These are phyloP conservation scores for Aspergillus sp. DNA, from an alignment of 2,329 filamentous ascomycete species.

Conservation along the genomic window DNA sequence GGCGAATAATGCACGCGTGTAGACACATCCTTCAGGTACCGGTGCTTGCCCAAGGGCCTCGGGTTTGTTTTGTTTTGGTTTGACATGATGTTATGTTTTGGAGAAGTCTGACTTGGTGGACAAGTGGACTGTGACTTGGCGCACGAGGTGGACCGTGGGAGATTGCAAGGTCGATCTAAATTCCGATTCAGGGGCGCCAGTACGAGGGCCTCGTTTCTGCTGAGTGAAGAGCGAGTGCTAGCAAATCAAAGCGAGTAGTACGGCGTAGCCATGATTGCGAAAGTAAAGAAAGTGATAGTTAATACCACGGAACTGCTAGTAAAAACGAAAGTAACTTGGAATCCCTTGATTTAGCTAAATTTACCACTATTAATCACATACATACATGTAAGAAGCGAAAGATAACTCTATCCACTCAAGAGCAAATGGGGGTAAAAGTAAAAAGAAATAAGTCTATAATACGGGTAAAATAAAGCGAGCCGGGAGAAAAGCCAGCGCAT, in stretches of 20 bases:
- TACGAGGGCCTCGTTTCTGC: too few species aligned
- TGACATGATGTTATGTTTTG: too few species aligned
- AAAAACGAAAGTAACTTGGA: slow-evolving; percentile 14
- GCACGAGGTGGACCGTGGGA: slow-evolving; percentile 39
- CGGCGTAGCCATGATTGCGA: too few species aligned
- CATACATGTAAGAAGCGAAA: slow-evolving; percentile 33
- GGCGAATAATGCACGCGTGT: too few species aligned
- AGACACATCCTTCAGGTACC: too few species aligned
- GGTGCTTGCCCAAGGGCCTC: too few species aligned
- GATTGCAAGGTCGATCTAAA: slow-evolving; percentile 7
- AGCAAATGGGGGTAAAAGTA: slow-evolving; percentile 19
- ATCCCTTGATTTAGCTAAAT: slow-evolving; percentile 28
- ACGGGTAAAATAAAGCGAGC: slow-evolving; percentile 19
- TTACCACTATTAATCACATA: slow-evolving; percentile 37
- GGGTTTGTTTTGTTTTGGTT: too few species aligned
- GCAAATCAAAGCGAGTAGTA: too few species aligned
- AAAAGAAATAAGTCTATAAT: slow-evolving; percentile 32
- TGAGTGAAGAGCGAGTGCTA: too few species aligned
- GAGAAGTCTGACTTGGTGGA: too few species aligned
- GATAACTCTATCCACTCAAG: slow-evolving; percentile 25
- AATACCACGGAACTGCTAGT: neutral
- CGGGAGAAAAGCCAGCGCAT: slow-evolving; percentile 19
- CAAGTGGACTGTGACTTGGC: neutral
- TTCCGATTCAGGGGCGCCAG: neutral
- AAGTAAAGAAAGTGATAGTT: too few species aligned